phyloP scores from a whole-genome alignment of 2,329 filamentous ascomycete species.

The Ophiostoma ips region DNA sequence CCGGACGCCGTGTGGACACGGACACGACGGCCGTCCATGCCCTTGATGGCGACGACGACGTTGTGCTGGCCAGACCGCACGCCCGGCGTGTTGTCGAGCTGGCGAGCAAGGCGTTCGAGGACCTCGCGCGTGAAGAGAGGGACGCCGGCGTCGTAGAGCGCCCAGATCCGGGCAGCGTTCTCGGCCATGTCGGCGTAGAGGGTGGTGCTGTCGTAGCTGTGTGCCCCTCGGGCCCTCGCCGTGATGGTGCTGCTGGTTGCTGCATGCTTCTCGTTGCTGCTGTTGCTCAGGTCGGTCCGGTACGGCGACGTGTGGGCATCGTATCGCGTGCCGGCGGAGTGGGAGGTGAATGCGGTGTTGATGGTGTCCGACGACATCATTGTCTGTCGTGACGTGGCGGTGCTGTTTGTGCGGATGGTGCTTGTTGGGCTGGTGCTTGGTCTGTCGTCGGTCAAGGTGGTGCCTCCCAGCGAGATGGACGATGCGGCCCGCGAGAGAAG shows the following conservation, averaged over 20 bases:
- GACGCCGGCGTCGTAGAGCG: constrained; percentile 11
- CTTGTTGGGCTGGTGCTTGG: not conserved
- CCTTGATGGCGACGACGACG: constrained; percentile 1
- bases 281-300: not conserved
- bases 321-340: not conserved
- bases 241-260: not conserved
- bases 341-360: not conserved
- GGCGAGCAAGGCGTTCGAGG: constrained; percentile 6
- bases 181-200: constrained; percentile 6
- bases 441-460: not conserved
- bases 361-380: not conserved
- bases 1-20: constrained; percentile 6
- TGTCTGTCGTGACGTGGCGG: not conserved
- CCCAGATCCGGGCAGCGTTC: constrained; percentile 3
- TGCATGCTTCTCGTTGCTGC: not conserved
- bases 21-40: constrained; percentile 10
- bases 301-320: not conserved
- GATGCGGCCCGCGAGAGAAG: not conserved
- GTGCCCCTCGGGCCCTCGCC: not conserved
- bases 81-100: constrained; percentile 8
- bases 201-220: not conserved
- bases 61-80: constrained; percentile 9
- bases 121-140: constrained; percentile 12
- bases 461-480: constrained; percentile 1
- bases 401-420: not conserved